A percentile compares a stretch with the other conserved stretches of the same genome.
Evolutionary conservation across 2,329 filamentous ascomycete species (phyloP).

Genomic region (Bipolaris oryzae): DNA sequence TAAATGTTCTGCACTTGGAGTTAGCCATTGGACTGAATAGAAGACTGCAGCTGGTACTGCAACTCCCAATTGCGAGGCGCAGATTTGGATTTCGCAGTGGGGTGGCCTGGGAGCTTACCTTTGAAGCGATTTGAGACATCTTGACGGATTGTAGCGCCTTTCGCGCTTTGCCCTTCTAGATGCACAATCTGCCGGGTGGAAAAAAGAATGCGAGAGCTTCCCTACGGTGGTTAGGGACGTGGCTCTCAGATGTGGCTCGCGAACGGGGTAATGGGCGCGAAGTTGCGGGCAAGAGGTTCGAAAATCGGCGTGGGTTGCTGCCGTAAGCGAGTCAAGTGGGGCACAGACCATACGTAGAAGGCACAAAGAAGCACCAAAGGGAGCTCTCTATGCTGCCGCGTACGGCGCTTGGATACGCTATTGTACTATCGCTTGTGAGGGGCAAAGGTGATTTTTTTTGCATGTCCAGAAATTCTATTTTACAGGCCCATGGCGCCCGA

Average conservation of each 20-base stretch:
- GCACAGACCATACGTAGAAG: slow-evolving; percentile 14
- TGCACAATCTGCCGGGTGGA: slow-evolving; percentile 48
- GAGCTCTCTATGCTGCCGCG: slow-evolving; percentile 9
- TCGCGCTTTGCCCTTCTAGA: slow-evolving; percentile 52
- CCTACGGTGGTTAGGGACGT: slow-evolving; percentile 46
- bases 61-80: slow-evolving; percentile 18
- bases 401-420: slow-evolving; percentile 12
- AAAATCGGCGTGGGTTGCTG: slow-evolving; percentile 20
- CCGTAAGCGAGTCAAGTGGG: slow-evolving; percentile 19
- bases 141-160: slow-evolving; percentile 52
- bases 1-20: slow-evolving; percentile 77
- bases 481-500: neutral
- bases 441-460: neutral
- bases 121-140: slow-evolving; percentile 53
- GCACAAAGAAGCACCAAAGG: slow-evolving; percentile 23
- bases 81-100: slow-evolving; percentile 12
- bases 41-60: slow-evolving; percentile 1
- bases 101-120: slow-evolving; percentile 43
- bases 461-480: too few species aligned
- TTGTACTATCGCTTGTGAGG: neutral
- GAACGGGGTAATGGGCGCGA: slow-evolving; percentile 40
- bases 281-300: slow-evolving; percentile 30
- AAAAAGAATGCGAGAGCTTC: slow-evolving; percentile 46
- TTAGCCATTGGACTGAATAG: slow-evolving; percentile 43
- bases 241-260: slow-evolving; percentile 46